Base-by-base conservation (phyloP, 495 filamentous ascomycete species). In the Podospora bellae-mahoneyi region DNA sequence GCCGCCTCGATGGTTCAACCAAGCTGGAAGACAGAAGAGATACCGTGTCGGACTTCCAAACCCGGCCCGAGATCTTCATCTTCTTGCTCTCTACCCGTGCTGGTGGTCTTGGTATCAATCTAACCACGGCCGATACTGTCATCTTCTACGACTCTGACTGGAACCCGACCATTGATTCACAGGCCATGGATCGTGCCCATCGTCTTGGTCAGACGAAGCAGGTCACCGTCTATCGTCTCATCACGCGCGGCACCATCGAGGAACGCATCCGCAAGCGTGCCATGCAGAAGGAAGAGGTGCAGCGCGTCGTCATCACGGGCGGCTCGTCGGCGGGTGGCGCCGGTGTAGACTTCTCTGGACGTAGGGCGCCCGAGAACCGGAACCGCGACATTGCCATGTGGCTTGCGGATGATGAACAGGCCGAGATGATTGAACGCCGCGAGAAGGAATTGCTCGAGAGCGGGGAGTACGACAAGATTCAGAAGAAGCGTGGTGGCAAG, bases 141-240 rank as follows among this genome's bases (percentile, higher is more conserved):
- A 99, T 99, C 77, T 99, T 99, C 86, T 99, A 99, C 84, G 95
- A 99, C 73, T 96, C 92, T 10, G 95, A 99, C 77, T 99, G 95
- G 95, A 99, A 99, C 78, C 95, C 95, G 30, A 99, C 95, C 19
- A 98, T 99, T 74, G 95, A 99, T 78, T 94, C 90, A 27, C 95
- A 99, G 76, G 95, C 95, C 76, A 98, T 98, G 96, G 95, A 99
- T 78, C 92, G 95, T 74, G 95, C 95, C 27, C 95, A 99, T 84
- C 93, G 95, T 84, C 89, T 99, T 23, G 95, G 95, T 55, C 95
- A 99, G 79, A 98, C 95, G 3, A 88, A 88, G 71, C 95, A 99
- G 77, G 95, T 99, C 60, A 96, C 93, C 0, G 96, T 99, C 16
- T 99, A 97, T 79, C 92, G 95, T 69, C 88, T 99, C 74, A 98